These are phyloP conservation scores for Tolypocladium sp. DNA, from an alignment of 2,329 filamentous ascomycete species.

Conservation along the genomic window DNA sequence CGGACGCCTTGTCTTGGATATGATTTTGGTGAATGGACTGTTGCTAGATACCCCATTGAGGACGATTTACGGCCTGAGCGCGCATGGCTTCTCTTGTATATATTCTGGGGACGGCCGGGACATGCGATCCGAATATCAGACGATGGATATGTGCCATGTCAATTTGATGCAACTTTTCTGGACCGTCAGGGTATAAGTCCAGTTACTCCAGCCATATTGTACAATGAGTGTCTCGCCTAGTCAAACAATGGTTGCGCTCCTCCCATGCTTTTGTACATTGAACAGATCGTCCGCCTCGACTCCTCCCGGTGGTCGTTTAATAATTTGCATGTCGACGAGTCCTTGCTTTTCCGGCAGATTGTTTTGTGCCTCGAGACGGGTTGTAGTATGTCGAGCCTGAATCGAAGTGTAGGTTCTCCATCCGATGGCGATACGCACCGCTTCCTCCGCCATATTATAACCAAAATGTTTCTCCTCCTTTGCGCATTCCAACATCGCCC, in stretches of 20 bases:
- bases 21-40: not conserved
- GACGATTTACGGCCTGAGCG: constrained; percentile 1
- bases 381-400: not conserved
- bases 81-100: not conserved
- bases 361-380: not conserved
- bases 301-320: not conserved
- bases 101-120: not conserved
- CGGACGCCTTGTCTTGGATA: not conserved
- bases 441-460: not conserved
- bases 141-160: not conserved
- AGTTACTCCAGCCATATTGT: not conserved
- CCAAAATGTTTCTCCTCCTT: too few species aligned
- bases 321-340: not conserved
- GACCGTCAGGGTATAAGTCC: not conserved
- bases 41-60: not conserved
- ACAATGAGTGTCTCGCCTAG: not conserved
- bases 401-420: not conserved
- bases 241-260: not conserved
- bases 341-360: not conserved
- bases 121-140: not conserved
- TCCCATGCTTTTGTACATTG: not conserved
- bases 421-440: not conserved
- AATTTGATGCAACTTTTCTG: not conserved
- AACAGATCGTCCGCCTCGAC: not conserved
- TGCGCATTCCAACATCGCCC: not conserved